Evolutionary conservation across 768 basidiomycete species (phyloP), one percentile per base, ranked within the genome.

Genomic region (Hemileccinum rubropunctum): DNA sequence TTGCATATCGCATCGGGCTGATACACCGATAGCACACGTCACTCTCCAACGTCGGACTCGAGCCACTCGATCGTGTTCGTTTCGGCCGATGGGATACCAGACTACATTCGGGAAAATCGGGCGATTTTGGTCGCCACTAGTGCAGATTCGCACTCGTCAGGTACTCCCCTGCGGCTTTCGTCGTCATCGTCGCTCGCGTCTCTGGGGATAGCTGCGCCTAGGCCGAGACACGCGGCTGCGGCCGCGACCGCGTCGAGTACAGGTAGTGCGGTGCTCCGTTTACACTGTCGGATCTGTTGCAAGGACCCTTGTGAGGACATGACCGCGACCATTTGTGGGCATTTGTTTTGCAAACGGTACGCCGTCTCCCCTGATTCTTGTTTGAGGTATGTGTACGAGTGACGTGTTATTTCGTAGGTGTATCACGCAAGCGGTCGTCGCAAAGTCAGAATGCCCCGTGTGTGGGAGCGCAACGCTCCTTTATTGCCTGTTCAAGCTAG

Each of bases 321-420:
- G 39, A 82, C 79, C 3, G 81, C 76, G 18, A 82, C 79, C 4
- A 77, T 80, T 64, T 84, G 83, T 56, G 83, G 83, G 3, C 83
- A 84, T 53, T 57, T 84, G 15, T 84, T 84, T 54, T 84, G 83
- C 56, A 73, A 79, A 47, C 50, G 71, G 82, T 82, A 49, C 20
- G 76, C 36, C 4, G 17, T 30, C 13, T 15, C 33, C 10, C 13
- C 11, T 14, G 30, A 17, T n/a, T n/a, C n/a, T 23, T 6, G 43
- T 13, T 17, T 10, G n/a, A 12, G 7, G 42, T 10, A 30, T 42
- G 4, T n/a, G 2, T 17, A 18, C 23, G 15, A 27, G 17, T 33
- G 42, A 33, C 6, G 3, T 15, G n/a, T 18, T 17, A 6, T 13
- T 36, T 30, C 7, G 20, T 36, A 83, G 81, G 46, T 84, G 82